Evolutionary conservation across 179 eudicot species (phyloP), one percentile per base, ranked within the genome.

Genomic region (Monotropa hypopitys): DNA sequence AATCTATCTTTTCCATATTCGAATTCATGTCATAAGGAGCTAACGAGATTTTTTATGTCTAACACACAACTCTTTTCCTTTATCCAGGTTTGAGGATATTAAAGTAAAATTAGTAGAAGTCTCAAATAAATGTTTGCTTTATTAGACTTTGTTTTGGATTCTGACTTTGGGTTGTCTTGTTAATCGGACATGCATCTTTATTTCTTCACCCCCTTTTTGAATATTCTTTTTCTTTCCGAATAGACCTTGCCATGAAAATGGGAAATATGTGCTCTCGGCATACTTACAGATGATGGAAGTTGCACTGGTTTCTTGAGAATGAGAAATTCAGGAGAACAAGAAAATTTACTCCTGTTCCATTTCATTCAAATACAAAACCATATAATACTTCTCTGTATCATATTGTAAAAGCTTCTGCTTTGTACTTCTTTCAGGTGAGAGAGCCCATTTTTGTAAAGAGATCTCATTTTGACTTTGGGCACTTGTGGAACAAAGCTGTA

Each of bases 401-500:
- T 69, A 70, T 65, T 45, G 72, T 73, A 75, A 77, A 72, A 61
- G 32, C 43, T 51, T 50, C 43, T 72, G 74, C 47, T 73, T 78
- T 78, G 78, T 63, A 76, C 28, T 59, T 67, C 51, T 50, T 79
- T 78, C 86, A 88, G 89, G 76, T 77, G 26, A 80, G 67, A 73
- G 82, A 82, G 76, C 83, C 87, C 69, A 56, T 80, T 51, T 51
- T 83, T 62, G 88, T 61, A 67, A 83, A 75, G 76, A 79, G 82
- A 56, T 72, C 87, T 75, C 82, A 77, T 46, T 68, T 81, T 13
- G 87, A 84, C 67, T 26, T 85, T 73, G 87, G 86, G 23, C 90
- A 88, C 74, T 47, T 83, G 16, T 90, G 91, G 94, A 90, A 90
- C 86, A 90, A 87, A 84, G 86, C 88, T 46, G 88, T 90, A 74